A percentile compares a stretch with the other conserved stretches of the same genome.
Evolutionary conservation across 805 yeast species (phyloP).

Genomic region (Myxozyma lipomycoides): DNA sequence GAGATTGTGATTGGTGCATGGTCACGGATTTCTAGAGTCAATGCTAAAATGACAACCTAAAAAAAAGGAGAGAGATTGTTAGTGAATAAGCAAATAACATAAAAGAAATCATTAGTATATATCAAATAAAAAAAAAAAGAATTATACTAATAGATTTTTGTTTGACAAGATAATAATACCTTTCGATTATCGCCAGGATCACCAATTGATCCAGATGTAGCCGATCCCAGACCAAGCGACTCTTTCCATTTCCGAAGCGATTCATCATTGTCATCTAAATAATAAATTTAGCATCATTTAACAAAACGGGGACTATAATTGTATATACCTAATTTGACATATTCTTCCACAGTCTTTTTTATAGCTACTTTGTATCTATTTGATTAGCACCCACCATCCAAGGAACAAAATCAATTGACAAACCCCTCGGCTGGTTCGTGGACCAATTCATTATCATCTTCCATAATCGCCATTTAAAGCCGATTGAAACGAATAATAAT

Average conservation of each 20-base stretch:
- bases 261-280: slow-evolving; percentile 77
- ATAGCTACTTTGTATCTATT: slow-evolving; percentile 51
- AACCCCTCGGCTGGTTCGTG: slow-evolving; percentile 14
- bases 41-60: slow-evolving; percentile 72
- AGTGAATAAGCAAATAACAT: too few species aligned
- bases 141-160: not conserved
- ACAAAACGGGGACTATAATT: too few species aligned
- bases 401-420: slow-evolving; percentile 1
- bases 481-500: too few species aligned
- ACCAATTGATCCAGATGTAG: slow-evolving; percentile 44
- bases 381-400: too few species aligned
- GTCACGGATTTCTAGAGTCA: slow-evolving; percentile 66
- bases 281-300: not conserved
- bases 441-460: slow-evolving; percentile 24
- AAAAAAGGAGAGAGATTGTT: not conserved
- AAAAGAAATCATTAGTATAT: not conserved
- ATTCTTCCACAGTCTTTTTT: slow-evolving; percentile 79
- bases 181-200: slow-evolving; percentile 64
- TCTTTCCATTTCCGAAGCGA: slow-evolving; percentile 88
- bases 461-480: too few species aligned
- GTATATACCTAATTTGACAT: slow-evolving; percentile 51
- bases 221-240: slow-evolving; percentile 60
- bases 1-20: slow-evolving; percentile 67
- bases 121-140: not conserved
- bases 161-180: slow-evolving; percentile 4